Evolutionary conservation across 768 basidiomycete genomes (phyloP).

Genomic region (Suillus weaverae): DNA sequence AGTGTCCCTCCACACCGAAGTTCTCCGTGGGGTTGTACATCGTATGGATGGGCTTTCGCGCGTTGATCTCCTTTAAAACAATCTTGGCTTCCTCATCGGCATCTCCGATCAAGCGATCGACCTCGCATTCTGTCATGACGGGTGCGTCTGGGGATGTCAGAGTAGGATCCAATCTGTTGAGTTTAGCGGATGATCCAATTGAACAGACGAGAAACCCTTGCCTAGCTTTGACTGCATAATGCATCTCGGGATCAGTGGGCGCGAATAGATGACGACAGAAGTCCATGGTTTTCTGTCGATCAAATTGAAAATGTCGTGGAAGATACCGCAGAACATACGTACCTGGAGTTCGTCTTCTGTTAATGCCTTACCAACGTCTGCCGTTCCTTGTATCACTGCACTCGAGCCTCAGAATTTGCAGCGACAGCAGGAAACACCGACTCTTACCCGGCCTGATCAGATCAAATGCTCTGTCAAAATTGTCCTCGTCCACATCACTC

Average conservation of each 20-base stretch:
- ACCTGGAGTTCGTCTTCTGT: conserved; percentile 1
- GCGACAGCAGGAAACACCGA: background rate
- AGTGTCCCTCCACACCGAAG: background rate
- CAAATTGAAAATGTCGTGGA: background rate
- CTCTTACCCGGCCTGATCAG: background rate
- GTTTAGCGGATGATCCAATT: background rate
- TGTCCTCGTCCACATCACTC: background rate
- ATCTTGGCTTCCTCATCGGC: background rate
- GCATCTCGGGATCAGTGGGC: background rate
- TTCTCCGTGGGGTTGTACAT: background rate
- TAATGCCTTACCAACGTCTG: background rate
- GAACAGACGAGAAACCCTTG: background rate
- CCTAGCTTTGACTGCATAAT: background rate
- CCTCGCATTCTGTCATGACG: background rate
- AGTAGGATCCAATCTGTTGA: background rate
- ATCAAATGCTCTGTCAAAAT: background rate
- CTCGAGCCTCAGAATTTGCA: background rate
- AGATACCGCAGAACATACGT: background rate
- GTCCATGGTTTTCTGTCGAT: background rate
- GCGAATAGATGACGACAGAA: background rate
- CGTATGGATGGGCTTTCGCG: background rate
- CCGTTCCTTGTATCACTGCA: background rate
- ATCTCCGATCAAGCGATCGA: background rate
- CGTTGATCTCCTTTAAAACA: background rate
- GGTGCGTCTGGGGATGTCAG: background rate